Base-by-base conservation (phyloP, 306 rosid genomes). In the Betula pendula region DNA sequence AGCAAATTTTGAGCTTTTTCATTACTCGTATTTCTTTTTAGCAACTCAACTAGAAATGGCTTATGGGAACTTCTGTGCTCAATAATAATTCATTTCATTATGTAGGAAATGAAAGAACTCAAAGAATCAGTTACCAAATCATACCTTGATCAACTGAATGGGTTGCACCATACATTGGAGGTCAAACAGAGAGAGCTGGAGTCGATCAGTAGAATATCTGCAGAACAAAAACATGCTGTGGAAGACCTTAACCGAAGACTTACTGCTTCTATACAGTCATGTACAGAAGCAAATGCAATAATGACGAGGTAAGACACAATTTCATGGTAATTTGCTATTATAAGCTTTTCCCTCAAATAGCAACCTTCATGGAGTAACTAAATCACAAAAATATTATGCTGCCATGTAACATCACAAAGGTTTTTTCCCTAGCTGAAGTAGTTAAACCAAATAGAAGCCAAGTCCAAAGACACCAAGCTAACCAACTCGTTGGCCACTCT, bases 161-260 rank as follows among this genome's bases (percentile, higher is more conserved):
- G 88, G 81, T 86, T 87, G 79, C 90, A 88, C 69, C 80, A 75
- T 53, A 77, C 17, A 81, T 77, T 91, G 77, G 97, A 95, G 74
- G 84, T 76, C 77, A 86, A 89, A 76, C 91, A 85, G 79, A 91
- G 86, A 84, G 97, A 92, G 84, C 80, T 92, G 60, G 85, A 59
- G 60, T 96, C 89, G 68, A 75, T 87, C 63, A 79, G 77, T 82
- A 89, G 75, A 84, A 84, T 85, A 79, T 84, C 85, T 42, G 86
- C 94, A 12, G 99, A 89, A 73, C 93, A 87, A 79, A 92, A 88
- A 66, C 96, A 87, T 87, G 80, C 84, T 33, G 55, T 92, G 33
- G 96, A 91, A 91, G 96, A 95, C 80, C 88, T 92, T 55, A 87
- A 87, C 78, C 92, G 85, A 87, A 89, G 96, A 82, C 93, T 95